phyloP scores from a whole-genome alignment of 306 rosid species.

The Carpinus fangiana region DNA sequence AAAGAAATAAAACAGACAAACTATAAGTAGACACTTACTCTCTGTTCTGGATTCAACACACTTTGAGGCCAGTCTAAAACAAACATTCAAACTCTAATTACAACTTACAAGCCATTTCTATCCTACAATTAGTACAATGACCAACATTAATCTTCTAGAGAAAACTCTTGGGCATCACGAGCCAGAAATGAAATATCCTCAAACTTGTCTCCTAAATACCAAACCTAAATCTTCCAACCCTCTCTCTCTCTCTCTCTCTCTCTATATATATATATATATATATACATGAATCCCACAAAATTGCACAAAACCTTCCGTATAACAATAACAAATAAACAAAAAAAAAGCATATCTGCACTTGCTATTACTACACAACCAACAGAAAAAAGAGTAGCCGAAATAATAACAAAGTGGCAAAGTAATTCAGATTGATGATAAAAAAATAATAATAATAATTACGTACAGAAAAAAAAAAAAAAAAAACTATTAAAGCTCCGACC shows the following conservation, averaged over 20 bases:
- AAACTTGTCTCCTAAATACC: neutral
- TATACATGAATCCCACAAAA: no score
- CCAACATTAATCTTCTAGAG: neutral
- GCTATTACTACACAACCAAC: neutral
- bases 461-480: neutral
- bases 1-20: neutral
- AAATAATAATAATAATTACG: neutral
- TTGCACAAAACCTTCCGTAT: no score
- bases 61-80: neutral
- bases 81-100: neutral
- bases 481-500: constrained; percentile 6
- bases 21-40: neutral
- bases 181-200: neutral
- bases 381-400: neutral
- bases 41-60: no score
- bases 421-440: neutral
- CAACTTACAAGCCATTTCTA: no score
- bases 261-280: neutral
- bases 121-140: neutral
- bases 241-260: neutral
- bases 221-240: neutral
- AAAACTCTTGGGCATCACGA: neutral
- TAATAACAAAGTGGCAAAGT: neutral
- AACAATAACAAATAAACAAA: constrained; percentile 1
- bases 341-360: neutral